Evolutionary conservation across 805 yeast genomes (phyloP).

Genomic region (Ogataea henricii): DNA sequence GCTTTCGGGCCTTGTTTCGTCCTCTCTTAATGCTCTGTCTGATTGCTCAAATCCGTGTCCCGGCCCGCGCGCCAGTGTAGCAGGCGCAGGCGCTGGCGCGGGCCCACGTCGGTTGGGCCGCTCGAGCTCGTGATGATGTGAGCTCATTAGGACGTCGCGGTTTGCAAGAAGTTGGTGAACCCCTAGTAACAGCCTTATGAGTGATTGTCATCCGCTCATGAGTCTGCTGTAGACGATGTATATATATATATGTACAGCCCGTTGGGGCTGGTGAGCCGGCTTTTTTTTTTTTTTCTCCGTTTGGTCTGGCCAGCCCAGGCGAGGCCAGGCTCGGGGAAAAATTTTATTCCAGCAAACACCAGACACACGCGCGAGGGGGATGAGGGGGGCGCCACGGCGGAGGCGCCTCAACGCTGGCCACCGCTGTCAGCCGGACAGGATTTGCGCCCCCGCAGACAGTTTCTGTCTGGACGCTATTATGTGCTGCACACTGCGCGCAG

Average conservation of each 20-base stretch:
- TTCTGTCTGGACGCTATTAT: not conserved
- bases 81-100: not conserved
- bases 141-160: slow-evolving; percentile 1
- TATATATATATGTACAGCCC: slow-evolving; percentile 3
- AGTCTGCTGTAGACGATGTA: slow-evolving; percentile 1
- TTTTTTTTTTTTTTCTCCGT: slow-evolving; percentile 1
- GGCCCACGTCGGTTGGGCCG: not conserved
- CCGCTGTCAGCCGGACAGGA: not conserved
- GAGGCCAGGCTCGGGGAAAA: not conserved
- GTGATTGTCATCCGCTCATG: not conserved
- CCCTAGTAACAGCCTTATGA: not conserved
- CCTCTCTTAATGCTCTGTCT: no score
- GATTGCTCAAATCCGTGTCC: not conserved
- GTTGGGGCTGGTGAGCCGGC: not conserved
- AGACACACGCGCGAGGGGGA: not conserved
- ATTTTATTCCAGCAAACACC: not conserved
- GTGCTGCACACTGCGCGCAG: not conserved
- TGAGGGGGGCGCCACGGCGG: no score
- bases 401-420: not conserved
- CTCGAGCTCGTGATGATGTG: slow-evolving; percentile 5
- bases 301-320: slow-evolving; percentile 3
- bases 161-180: not conserved
- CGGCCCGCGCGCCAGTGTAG: not conserved
- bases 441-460: not conserved
- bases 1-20: not conserved